Base-by-base conservation (phyloP, 2,329 filamentous ascomycete species). In the Dendrostoma leiphaemia region DNA sequence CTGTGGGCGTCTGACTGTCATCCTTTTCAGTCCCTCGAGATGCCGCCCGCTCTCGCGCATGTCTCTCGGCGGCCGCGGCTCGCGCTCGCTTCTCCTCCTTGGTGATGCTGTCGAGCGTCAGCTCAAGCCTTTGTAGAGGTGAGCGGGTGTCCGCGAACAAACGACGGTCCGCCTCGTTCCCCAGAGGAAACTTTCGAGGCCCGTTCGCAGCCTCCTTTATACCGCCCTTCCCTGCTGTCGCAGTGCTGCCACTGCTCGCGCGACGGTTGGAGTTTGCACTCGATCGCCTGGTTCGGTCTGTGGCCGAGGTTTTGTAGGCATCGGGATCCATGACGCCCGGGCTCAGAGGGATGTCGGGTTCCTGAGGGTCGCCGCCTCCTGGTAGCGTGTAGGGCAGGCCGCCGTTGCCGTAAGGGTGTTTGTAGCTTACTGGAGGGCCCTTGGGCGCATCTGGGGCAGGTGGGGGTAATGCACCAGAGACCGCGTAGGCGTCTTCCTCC, bases 51-150 rank as follows among this genome's bases (percentile, higher is more conserved):
- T 93, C 86, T 62, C 85, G 82, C 17, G 86, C 82, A 40, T 83
- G 81, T 61, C 85, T 79, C 69, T 97, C 93, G 6, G 91, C 91
- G 63, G 93, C 89, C 67, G 91, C 83, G 4, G 93, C 84, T 44
- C 90, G 82, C 8, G 91, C 91, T 60, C 93, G 83, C 70, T 96
- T 95, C 71, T 97, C 92, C 72, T 97, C 92, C 70, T 97, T 97
- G 69, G 89, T 96, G 70, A 97, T 93, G 72, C 89, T 91, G 70
- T 88, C 89, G 65, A 97, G 81, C 64, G 90, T 94, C 65, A 90
- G 84, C 75, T 99, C 93, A 62, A 99, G 82, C 75, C 88, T 94
- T 71, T 99, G 93, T 49, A 99, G 80, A 49, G 95, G 94, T 59
- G 93, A 97, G 64, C 89, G 85, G 68, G 95, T 88, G 54, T 87